Base-by-base conservation (phyloP, 2,329 filamentous ascomycete genomes). In the Fusarium sublunatum region DNA sequence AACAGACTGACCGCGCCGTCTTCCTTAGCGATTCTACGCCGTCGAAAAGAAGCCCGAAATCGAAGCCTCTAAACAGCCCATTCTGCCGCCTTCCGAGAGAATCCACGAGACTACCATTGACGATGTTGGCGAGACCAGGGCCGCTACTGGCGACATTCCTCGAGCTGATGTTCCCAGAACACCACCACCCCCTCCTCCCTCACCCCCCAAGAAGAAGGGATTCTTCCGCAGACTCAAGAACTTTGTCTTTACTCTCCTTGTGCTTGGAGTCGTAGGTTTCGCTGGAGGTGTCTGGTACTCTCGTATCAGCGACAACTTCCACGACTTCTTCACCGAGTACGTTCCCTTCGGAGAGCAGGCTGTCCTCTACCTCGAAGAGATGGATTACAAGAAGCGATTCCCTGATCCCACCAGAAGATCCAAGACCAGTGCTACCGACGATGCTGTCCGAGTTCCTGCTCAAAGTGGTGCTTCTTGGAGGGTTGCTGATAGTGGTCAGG, bases 251-350 rank as follows among this genome's bases (percentile, higher is more conserved):
- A 91, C 91, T 51, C 78, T 97, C 44, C 80, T 93, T 61, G 78
- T 97, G 40, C 85, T 97, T 26, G 88, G 91, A 25, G 87, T 87
- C 6, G 78, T 96, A 40, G 88, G 90, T 35, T 99, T 97, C 72
- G 91, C 86, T 53, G 93, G 93, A 65, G 93, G 94, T 68, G 89
- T 97, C 52, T 97, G 91, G 83, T 95, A 96, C 78, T 94, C 95
- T 52, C 88, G 96, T 65, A 85, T 95, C 77, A 96, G 90, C 74
- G 95, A 99, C 82, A 97, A 92, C 79, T 99, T 98, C 85, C 94
- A 99, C 79, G 95, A 99, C 78, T 95, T 97, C 82, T 99, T 99
- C 80, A 98, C 93, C 71, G 93, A 97, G 79, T 99, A 94, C 77
- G 80, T 99, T 15, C 95, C 95, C 22, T 97, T 91, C 69, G 95